Percentiles rank a stretch among this genome's conserved stretches.
phyloP scores from a whole-genome alignment of 1,284 basidiomycete species.

The Puccinia sorghi region DNA sequence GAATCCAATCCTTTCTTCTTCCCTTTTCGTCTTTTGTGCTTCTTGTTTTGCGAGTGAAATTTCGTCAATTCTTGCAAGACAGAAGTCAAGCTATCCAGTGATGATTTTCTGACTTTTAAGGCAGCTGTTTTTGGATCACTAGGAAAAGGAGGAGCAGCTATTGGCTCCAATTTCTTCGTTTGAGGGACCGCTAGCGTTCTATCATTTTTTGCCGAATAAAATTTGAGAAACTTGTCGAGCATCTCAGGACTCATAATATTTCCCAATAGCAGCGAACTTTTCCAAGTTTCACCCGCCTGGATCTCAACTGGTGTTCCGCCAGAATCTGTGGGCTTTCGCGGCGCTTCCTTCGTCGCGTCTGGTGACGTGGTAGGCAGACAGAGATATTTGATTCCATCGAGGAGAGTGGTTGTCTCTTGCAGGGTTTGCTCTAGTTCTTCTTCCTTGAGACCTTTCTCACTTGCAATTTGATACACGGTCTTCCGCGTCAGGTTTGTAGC shows the following conservation, averaged over 20 bases:
- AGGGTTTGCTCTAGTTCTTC: conserved; percentile 37
- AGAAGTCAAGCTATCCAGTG: conserved; percentile 24
- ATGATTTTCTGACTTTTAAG: not conserved
- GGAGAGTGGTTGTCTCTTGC: conserved; percentile 18
- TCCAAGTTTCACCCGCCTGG: not conserved
- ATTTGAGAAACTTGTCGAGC: conserved; percentile 9
- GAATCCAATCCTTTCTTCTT: not conserved
- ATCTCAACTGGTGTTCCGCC: not conserved
- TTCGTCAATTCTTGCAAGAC: conserved; percentile 18
- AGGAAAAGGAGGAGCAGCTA: not conserved
- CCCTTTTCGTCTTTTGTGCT: not conserved
- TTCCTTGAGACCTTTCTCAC: conserved; percentile 35
- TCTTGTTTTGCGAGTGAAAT: conserved; percentile 6
- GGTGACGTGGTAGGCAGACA: not conserved
- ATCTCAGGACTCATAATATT: conserved; percentile 18
- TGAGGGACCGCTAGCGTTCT: not conserved
- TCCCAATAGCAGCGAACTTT: not conserved
- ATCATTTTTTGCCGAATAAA: conserved; percentile 11
- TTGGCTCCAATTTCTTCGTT: not conserved
- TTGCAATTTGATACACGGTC: conserved; percentile 31
- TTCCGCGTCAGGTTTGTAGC: conserved; percentile 30
- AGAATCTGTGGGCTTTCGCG: not conserved
- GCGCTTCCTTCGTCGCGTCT: not conserved
- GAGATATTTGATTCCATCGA: conserved; percentile 37
- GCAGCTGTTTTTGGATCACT: not conserved